phyloP scores from a whole-genome alignment of 2,329 filamentous ascomycete species.

The Hypoxylon rubiginosum region DNA sequence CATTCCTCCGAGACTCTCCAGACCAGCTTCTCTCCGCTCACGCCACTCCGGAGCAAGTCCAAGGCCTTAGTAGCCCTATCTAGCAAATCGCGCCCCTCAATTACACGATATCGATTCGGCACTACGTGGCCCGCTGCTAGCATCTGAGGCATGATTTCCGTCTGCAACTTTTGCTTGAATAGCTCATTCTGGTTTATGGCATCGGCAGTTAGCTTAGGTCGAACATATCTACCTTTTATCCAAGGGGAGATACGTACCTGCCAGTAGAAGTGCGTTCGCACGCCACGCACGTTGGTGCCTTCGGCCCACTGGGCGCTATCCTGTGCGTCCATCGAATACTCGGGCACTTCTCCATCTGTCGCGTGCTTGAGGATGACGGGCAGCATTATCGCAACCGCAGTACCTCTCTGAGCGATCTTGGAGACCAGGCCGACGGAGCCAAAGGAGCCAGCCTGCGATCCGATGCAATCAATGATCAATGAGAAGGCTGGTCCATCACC shows the following conservation, averaged over 20 bases:
- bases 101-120: constrained; percentile 58
- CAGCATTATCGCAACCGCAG: constrained; percentile 69
- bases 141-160: constrained; percentile 67
- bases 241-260: constrained; percentile 54
- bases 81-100: constrained; percentile 57
- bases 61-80: constrained; percentile 58
- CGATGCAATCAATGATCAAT: constrained; percentile 69
- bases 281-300: constrained; percentile 66
- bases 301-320: constrained; percentile 62
- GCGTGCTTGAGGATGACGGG: constrained; percentile 70
- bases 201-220: constrained; percentile 4
- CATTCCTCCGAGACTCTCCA: constrained; percentile 52
- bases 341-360: constrained; percentile 60
- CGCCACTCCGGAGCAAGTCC: constrained; percentile 53
- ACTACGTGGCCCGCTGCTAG: constrained; percentile 56
- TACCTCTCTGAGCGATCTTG: constrained; percentile 62
- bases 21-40: constrained; percentile 59
- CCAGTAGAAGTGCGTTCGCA: constrained; percentile 68
- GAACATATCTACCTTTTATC: background rate
- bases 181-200: constrained; percentile 61
- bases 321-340: constrained; percentile 67
- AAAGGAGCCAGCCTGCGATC: constrained; percentile 62
- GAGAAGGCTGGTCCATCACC: constrained; percentile 52
- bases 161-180: constrained; percentile 67
- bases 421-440: constrained; percentile 57